Conservation (phyloP, 202 grass and related monocot genomes). For the Eragrostis tef region DNA sequence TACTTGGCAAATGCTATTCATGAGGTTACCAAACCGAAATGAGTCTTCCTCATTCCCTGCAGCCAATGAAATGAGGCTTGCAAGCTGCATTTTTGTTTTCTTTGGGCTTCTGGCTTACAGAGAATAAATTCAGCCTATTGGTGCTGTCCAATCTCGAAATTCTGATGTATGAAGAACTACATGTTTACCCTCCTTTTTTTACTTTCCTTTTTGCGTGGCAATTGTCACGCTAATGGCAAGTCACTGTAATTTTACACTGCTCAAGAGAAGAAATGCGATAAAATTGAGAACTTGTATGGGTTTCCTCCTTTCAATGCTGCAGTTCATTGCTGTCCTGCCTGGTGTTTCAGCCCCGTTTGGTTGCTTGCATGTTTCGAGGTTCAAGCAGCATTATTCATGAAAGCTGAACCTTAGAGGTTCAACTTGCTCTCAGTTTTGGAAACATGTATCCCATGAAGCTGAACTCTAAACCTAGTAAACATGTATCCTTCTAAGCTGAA, state of each 20-base stretch:
- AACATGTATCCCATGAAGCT: no score
- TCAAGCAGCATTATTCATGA: no score
- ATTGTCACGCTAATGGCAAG: background rate
- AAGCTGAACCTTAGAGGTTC: no score
- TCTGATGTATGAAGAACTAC: background rate
- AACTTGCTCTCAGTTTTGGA: no score
- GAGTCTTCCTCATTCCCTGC: constrained; percentile 30
- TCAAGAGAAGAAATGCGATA: background rate
- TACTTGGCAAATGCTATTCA: constrained; percentile 94
- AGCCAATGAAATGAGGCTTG: constrained; percentile 34
- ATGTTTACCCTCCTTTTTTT: background rate
- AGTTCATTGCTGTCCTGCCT: no score
- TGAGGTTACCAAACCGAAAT: constrained; percentile 69
- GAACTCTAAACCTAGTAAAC: no score
- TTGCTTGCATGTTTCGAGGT: no score
- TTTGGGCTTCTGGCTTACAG: background rate
- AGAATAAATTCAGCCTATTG: constrained; percentile 3
- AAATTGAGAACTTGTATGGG: background rate
- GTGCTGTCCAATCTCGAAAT: background rate
- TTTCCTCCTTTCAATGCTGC: background rate
- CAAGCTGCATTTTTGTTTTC: background rate
- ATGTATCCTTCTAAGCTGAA: no score
- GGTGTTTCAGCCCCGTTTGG: no score
- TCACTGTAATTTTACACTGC: background rate
- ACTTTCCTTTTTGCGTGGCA: background rate